Evolutionary conservation across 23 red algal species (phyloP).

Genomic region (Gracilariopsis chorda): DNA sequence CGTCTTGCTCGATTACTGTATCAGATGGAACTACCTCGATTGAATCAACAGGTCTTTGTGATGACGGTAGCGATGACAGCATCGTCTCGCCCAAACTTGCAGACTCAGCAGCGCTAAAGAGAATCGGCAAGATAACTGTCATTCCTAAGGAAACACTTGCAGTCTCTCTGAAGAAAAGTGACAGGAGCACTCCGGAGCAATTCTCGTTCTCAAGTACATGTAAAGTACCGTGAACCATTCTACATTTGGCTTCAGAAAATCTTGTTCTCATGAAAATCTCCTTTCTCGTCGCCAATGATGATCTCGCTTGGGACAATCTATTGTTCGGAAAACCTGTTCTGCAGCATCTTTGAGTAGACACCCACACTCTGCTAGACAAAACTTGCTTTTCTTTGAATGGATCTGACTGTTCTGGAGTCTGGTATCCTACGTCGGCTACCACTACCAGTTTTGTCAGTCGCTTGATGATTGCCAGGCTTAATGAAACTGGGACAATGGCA

Average conservation of each 20-base stretch:
- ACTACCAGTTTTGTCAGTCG: background rate
- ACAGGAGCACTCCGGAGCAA: background rate
- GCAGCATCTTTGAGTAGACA: background rate
- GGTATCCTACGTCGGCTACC: background rate
- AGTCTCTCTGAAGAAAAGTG: background rate
- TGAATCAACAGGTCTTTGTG: background rate
- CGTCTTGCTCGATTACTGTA: background rate
- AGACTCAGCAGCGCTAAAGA: background rate
- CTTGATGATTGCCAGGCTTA: background rate
- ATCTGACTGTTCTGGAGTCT: background rate
- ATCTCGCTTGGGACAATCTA: background rate
- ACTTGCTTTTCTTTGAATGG: background rate
- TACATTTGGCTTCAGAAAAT: background rate
- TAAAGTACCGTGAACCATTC: background rate
- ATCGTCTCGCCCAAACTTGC: background rate
- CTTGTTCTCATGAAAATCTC: background rate
- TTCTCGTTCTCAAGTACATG: background rate
- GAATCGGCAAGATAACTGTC: background rate
- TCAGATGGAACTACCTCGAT: background rate
- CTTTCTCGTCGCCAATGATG: background rate
- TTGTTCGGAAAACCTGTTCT: background rate
- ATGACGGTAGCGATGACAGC: constrained; percentile 19
- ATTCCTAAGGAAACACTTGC: background rate
- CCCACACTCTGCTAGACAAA: background rate
- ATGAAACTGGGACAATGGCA: background rate